Base-by-base conservation (phyloP, 1,284 basidiomycete genomes). In the Polyporus tsugae region DNA sequence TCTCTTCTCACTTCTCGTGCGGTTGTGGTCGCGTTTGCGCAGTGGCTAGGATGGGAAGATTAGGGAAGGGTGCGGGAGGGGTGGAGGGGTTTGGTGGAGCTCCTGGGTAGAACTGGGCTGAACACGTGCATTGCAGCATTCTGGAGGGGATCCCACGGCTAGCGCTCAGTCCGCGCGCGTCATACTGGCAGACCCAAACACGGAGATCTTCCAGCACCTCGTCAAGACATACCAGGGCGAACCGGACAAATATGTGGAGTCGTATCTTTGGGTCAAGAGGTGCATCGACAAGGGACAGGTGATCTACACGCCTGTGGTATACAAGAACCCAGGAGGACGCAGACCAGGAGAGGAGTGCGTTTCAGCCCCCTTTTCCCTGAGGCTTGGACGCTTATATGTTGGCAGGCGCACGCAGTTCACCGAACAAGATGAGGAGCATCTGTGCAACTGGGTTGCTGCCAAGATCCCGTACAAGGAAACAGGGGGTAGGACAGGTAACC, bases 391-490 rank as follows among this genome's bases (percentile, higher is more conserved):
- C 59, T 52, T 44, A 46, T 41, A 59, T 42, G 35, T 57, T 38
- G 60, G 6, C 67, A 94, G 93, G 76, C 85, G 93, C 52, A 94
- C 88, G 1, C 89, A 90, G 65, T 94, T 93, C 72, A 91, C 88
- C 0, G 86, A 88, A 70, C 86, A 89, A 68, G 92, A 94, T 67
- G 92, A 94, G 75, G 83, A 87, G 62, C 84, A 87, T 71, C 80
- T 94, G 7, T 92, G 90, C 71, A 81, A 84, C 25, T 94, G 91
- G 89, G 93, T 94, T 71, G 93, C 92, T 1, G 81, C 84, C 19
- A 92, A 92, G 77, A 93, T 94, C 41, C 92, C 93, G 3, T 91
- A 90, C 80, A 93, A 92, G 75, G 88, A 90, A 75, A 91, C 88
- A 0, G 91, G 92, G 1, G 92, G 92, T 22, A 82, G 92, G 66